Evolutionary conservation across 169 alveolate genomes (phyloP).

Genomic region (Cryptosporidium xiaoi): DNA sequence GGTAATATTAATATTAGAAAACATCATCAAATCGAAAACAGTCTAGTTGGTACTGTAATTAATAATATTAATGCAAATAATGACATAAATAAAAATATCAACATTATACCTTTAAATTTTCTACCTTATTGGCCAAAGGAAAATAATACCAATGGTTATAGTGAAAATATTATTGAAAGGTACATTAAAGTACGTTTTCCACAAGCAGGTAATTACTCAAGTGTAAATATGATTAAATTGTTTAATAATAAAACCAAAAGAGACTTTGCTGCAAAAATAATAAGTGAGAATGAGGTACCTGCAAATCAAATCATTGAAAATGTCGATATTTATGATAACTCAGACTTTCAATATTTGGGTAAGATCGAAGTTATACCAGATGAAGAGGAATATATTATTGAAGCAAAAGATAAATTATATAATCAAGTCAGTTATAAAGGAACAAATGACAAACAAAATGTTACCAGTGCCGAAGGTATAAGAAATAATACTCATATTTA

Average conservation of each 20-base stretch:
- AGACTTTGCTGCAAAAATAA: constrained; percentile 66
- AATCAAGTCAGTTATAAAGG: not conserved
- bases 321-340: constrained; percentile 17
- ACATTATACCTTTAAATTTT: constrained; percentile 28
- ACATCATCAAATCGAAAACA: not conserved
- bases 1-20: not conserved
- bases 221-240: constrained; percentile 32
- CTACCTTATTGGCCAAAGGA: constrained; percentile 35
- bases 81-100: not conserved
- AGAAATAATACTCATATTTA: not conserved
- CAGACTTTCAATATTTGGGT: constrained; percentile 62
- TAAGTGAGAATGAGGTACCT: constrained; percentile 33
- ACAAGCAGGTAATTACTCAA: constrained; percentile 58
- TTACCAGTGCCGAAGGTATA: not conserved
- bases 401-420: not conserved
- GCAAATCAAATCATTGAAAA: constrained; percentile 7
- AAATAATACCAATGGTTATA: not conserved
- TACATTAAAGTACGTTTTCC: constrained; percentile 62
- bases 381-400: not conserved
- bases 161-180: not conserved
- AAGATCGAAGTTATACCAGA: constrained; percentile 43
- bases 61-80: not conserved
- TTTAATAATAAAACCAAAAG: constrained; percentile 53
- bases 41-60: not conserved
- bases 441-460: not conserved